Evolutionary conservation across 2,329 filamentous ascomycete species (phyloP).

Genomic region (Cladosporium sp.): DNA sequence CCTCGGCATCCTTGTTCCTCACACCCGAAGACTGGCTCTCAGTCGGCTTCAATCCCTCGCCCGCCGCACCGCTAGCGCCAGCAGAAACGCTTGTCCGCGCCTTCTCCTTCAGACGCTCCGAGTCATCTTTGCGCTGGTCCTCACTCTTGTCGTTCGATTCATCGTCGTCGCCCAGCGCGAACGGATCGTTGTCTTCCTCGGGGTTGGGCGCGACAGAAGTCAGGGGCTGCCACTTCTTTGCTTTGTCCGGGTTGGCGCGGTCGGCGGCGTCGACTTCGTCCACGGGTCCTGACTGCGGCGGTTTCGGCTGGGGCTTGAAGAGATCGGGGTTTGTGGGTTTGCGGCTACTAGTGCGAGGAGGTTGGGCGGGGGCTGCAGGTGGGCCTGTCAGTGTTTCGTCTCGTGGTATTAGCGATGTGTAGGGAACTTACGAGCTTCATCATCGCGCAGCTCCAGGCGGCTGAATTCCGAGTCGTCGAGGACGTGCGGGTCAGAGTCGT

Average conservation of each 20-base stretch:
- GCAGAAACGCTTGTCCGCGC: constrained; percentile 51
- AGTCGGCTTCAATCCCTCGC: constrained; percentile 22
- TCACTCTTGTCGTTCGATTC: constrained; percentile 58
- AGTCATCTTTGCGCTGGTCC: constrained; percentile 50
- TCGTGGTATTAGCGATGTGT: not conserved
- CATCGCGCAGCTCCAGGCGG: constrained; percentile 55
- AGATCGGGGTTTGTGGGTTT: constrained; percentile 70
- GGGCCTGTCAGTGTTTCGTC: not conserved
- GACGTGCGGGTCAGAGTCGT: constrained; percentile 89
- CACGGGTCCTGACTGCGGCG: constrained; percentile 54
- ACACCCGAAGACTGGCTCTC: constrained; percentile 38
- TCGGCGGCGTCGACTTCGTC: constrained; percentile 77
- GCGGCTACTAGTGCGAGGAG: constrained; percentile 51
- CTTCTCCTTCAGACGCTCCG: constrained; percentile 44
- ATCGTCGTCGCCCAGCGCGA: constrained; percentile 93
- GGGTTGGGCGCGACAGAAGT: constrained; percentile 78
- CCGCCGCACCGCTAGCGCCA: constrained; percentile 44
- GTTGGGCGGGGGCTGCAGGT: constrained; percentile 39
- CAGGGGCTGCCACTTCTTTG: constrained; percentile 96
- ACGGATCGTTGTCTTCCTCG: constrained; percentile 87
- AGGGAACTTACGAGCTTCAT: constrained; percentile 44
- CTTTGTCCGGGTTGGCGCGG: constrained; percentile 57
- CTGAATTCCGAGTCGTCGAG: constrained; percentile 78
- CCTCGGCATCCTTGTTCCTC: constrained; percentile 42
- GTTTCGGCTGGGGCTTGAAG: constrained; percentile 62